These are phyloP conservation scores for Paraglomus occultum DNA, from an alignment of 192 early-diverging fungal species.

Conservation along the genomic window DNA sequence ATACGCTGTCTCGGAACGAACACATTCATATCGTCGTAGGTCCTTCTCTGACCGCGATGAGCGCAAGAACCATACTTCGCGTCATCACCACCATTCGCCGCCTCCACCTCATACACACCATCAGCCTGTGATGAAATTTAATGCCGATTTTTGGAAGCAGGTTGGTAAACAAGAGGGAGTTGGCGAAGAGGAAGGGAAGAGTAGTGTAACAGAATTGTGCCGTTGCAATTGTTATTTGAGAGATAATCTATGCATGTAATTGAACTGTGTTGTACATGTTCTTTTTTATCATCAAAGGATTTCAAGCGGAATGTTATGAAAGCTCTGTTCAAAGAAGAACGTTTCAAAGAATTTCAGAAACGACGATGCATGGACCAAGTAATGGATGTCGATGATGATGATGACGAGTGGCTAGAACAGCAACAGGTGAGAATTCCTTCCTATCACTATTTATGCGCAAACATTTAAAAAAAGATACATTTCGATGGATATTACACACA, in stretches of 20 bases:
- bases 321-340: slow-evolving; percentile 32
- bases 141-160: slow-evolving; percentile 32
- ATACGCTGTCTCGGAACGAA: slow-evolving; percentile 13
- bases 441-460: too few species aligned
- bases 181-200: not conserved
- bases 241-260: not conserved
- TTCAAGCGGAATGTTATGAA: slow-evolving; percentile 26
- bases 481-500: too few species aligned
- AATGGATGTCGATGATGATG: slow-evolving; percentile 33
- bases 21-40: slow-evolving; percentile 27
- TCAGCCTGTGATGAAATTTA: slow-evolving; percentile 33
- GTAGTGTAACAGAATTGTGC: not conserved
- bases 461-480: too few species aligned
- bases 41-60: slow-evolving; percentile 5
- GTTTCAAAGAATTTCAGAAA: slow-evolving; percentile 33
- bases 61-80: not conserved
- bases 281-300: slow-evolving; percentile 9
- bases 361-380: slow-evolving; percentile 19
- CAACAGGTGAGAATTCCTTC: slow-evolving; percentile 11
- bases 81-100: slow-evolving; percentile 13
- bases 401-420: slow-evolving; percentile 30
- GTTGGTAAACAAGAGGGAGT: slow-evolving; percentile 1
- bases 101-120: slow-evolving; percentile 30
- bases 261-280: too few species aligned
- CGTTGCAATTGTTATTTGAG: not conserved